Base-by-base conservation (phyloP, 352 stramenopile species). In the Pythium pectinolyticum region DNA sequence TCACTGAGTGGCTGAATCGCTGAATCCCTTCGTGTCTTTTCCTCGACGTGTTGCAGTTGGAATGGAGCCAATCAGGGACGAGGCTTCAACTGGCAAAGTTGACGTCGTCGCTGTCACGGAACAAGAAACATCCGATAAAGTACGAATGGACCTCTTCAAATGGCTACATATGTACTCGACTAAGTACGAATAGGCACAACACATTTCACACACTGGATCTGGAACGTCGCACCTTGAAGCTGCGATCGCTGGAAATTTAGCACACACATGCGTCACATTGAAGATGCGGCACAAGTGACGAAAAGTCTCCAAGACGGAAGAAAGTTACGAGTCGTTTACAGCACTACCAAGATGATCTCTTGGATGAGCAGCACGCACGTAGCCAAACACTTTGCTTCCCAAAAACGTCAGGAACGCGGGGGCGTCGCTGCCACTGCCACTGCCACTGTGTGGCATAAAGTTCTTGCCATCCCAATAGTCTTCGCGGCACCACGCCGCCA, bases 381-480 rank as follows among this genome's bases (percentile, higher is more conserved):
- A 84, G 12, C 75, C 84, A 68, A 95, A 94, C 22, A 68, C 49
- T 72, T 93, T 85, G 55, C 81, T 92, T 20, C 86, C 86, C 5
- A 95, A 71, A 51, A 95, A 95, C n/a, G 86, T 90, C 46, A 95
- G 65, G 54, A 85, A 94, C 22, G 84, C 76, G 5, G 66, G 63
- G 1, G 71, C 28, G 3, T 61, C 58, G 5, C 53, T 27, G 8
- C n/a, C n/a, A n/a, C n/a, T n/a, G n/a, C n/a, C n/a, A n/a, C n/a
- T 60, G 43, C 50, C n/a, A n/a, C n/a, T n/a, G n/a, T 66, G 69
- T 5, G 84, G 74, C 43, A 88, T 78, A 51, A 95, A 94, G 48
- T 86, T 88, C 52, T 86, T 84, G 41, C 84, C 84, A 62, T 95
- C 77, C 86, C 86, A 95, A 57, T 95, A 95, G 7, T 58, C 57